Evolutionary conservation across 129 eudicot species (phyloP).

Genomic region (Scalesia atractyloides): DNA sequence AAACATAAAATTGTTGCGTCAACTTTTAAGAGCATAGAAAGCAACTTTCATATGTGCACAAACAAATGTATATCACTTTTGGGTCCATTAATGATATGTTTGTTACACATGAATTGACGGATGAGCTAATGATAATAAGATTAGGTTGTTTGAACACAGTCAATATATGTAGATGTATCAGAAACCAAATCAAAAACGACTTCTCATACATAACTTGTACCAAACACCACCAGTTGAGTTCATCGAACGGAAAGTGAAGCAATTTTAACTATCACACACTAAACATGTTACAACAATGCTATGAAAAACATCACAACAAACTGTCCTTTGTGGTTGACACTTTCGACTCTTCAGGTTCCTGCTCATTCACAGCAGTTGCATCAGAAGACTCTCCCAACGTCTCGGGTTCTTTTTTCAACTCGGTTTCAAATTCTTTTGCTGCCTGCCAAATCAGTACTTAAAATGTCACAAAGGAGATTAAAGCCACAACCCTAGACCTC

Average conservation of each 20-base stretch:
- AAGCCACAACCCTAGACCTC: neutral
- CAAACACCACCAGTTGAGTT: slow-evolving; percentile 4
- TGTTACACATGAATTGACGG: too few relatives aligned
- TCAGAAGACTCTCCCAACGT: slow-evolving; percentile 39
- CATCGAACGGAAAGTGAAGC: slow-evolving; percentile 1
- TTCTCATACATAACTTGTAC: slow-evolving; percentile 23
- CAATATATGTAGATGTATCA: too few relatives aligned
- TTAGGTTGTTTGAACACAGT: too few relatives aligned
- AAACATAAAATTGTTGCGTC: too few relatives aligned
- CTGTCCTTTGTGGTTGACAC: slow-evolving; percentile 51
- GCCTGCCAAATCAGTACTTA: slow-evolving; percentile 51
- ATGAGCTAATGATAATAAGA: too few relatives aligned
- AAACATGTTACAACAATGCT: slow-evolving; percentile 27
- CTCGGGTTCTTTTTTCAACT: slow-evolving; percentile 70
- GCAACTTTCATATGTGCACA: too few relatives aligned
- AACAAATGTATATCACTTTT: too few relatives aligned
- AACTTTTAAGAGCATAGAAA: too few relatives aligned
- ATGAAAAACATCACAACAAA: slow-evolving; percentile 13
- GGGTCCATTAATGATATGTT: too few relatives aligned
- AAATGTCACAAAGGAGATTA: neutral
- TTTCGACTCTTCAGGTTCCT: slow-evolving; percentile 45
- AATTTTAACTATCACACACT: slow-evolving; percentile 16
- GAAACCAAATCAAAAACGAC: slow-evolving; percentile 23
- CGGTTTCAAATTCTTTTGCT: slow-evolving; percentile 78
- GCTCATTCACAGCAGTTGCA: slow-evolving; percentile 31